Evolutionary conservation across 2,329 filamentous ascomycete species (phyloP), one percentile per base, ranked within the genome.

Genomic region (Aspergillus floridensis): DNA sequence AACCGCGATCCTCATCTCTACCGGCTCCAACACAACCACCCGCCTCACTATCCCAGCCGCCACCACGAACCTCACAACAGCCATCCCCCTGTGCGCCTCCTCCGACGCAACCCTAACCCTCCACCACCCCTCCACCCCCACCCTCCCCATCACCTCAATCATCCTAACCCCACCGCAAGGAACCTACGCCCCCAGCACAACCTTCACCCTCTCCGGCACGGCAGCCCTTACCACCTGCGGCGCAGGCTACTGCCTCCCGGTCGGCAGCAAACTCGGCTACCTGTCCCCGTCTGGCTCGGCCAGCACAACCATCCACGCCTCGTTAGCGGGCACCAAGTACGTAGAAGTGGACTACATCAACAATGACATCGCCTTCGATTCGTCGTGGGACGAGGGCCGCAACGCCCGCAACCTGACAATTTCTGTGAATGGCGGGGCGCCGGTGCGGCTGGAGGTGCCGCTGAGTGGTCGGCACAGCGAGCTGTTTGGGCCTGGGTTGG

Each of bases 321-420:
- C 70, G 1, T 72, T 62, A 3, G 19, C 53, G 1, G 75, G 77
- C 1, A 64, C 64, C 3, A 76, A 79, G 59, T 75, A 80, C 32
- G 59, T 84, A 0, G 79, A 78, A 0, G 67, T 84, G 12, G 79
- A 82, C 64, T 83, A 78, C 49, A 80, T 82, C 68, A 84, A 84
- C 69, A 83, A 84, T 61, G 81, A 83, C 8, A 73, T 82, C 11
- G 74, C 77, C 0, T 75, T 81, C 16, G 68, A 67, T 1, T 75
- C 72, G 0, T 71, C 78, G 0, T 83, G 80, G 72, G 75, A 64
- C 0, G 76, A 68, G 62, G 81, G 79, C 0, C 74, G 77, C 0
- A 84, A 83, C 63, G 78, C 81, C 0, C 70, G 81, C 0, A 84
- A 84, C 56, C 74, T 83, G 66, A 82, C 81, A 0, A 68, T 84